Evolutionary conservation across 2,329 filamentous ascomycete species (phyloP).

Genomic region (Penicillium sp.): DNA sequence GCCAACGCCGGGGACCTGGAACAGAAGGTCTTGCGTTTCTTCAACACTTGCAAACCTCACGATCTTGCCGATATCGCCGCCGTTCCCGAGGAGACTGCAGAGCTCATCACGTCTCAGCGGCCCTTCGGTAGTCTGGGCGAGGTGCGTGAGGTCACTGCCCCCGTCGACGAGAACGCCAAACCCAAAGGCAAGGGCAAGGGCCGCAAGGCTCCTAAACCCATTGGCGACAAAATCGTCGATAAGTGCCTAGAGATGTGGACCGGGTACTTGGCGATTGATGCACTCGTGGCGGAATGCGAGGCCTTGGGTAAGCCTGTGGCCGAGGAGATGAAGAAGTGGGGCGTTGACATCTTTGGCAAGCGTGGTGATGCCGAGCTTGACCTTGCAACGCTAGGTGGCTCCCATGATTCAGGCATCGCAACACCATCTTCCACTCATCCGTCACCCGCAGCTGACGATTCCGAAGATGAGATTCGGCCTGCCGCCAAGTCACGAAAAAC

Average conservation of each 20-base stretch:
- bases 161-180: slow-evolving; percentile 31
- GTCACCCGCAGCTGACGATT: slow-evolving; percentile 34
- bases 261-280: slow-evolving; percentile 76
- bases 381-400: slow-evolving; percentile 47
- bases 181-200: slow-evolving; percentile 48
- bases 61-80: slow-evolving; percentile 79
- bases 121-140: slow-evolving; percentile 65
- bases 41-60: slow-evolving; percentile 70
- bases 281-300: slow-evolving; percentile 71
- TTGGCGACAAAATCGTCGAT: slow-evolving; percentile 63
- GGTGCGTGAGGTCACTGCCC: slow-evolving; percentile 58
- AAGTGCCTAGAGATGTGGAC: slow-evolving; percentile 66
- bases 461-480: slow-evolving; percentile 42
- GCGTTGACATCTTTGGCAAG: slow-evolving; percentile 59
- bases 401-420: slow-evolving; percentile 62
- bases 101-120: slow-evolving; percentile 63
- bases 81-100: slow-evolving; percentile 63
- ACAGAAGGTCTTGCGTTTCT: slow-evolving; percentile 63
- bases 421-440: slow-evolving; percentile 48
- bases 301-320: slow-evolving; percentile 61
- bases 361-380: slow-evolving; percentile 56
- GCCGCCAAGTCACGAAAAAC: slow-evolving; percentile 30
- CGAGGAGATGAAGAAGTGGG: slow-evolving; percentile 62
- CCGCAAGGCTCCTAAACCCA: slow-evolving; percentile 46
- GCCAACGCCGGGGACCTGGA: slow-evolving; percentile 44